These are phyloP conservation scores for Letharia lupina DNA, from an alignment of 495 filamentous ascomycete genomes.

Conservation along the genomic window DNA sequence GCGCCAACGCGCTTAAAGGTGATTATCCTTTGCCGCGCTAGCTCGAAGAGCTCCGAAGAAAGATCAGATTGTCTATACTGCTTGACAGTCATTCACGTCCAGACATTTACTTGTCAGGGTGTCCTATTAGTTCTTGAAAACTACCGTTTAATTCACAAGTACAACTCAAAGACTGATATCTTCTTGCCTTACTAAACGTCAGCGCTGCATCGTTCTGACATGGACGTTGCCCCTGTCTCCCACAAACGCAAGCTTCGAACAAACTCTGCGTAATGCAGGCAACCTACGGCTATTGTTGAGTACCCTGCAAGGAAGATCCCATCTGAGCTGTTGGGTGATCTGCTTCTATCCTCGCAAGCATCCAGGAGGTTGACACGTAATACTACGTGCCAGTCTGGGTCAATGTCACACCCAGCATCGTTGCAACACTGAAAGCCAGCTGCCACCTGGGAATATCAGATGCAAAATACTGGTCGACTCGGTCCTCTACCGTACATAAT, in stretches of 20 bases:
- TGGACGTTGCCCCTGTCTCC: constrained; percentile 7
- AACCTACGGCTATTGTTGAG: neutral
- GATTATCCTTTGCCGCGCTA: neutral
- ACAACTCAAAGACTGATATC: neutral
- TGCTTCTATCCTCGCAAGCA: neutral
- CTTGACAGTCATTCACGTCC: neutral
- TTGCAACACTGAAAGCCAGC: neutral
- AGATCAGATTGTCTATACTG: too few species aligned
- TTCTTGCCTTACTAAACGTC: neutral
- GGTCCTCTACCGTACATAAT: neutral
- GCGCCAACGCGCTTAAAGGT: neutral
- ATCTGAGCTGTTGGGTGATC: neutral
- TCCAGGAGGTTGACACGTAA: neutral
- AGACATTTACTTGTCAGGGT: neutral
- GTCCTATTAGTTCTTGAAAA: neutral
- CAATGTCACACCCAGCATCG: neutral
- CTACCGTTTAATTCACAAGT: neutral
- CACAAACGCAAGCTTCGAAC: constrained; percentile 9
- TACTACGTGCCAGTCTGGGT: neutral
- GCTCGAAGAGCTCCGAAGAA: neutral
- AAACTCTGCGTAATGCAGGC: constrained; percentile 2
- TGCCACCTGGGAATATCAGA: neutral
- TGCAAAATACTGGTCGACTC: neutral
- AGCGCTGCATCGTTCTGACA: neutral
- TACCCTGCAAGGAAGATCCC: neutral